Conservation (phyloP, 495 filamentous ascomycete genomes). For the Aspergillus kassunensis region DNA sequence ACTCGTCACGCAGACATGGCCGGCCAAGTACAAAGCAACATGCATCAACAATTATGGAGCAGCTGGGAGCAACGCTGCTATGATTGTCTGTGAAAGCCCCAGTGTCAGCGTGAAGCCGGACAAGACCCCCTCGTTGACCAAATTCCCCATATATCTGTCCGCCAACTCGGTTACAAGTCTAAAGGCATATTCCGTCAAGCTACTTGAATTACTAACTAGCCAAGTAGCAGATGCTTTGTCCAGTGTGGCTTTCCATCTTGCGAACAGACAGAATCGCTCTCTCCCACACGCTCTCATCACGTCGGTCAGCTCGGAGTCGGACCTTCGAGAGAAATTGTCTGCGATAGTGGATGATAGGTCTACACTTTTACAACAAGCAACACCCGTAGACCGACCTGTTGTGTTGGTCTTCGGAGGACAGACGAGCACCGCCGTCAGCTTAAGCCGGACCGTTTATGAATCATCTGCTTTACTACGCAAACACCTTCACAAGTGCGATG, state of each 20-base stretch:
- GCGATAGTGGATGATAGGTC: background rate
- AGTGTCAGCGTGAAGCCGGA: background rate
- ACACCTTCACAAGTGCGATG: slow-evolving; percentile 21
- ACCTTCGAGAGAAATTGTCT: background rate
- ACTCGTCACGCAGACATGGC: background rate
- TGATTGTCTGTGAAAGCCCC: background rate
- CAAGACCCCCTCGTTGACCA: background rate
- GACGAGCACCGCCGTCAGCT: background rate
- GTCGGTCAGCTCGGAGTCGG: background rate
- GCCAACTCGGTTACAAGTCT: background rate
- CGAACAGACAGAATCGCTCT: background rate
- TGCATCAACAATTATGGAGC: slow-evolving; percentile 10
- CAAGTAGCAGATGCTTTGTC: background rate
- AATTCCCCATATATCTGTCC: background rate
- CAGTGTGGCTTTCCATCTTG: slow-evolving; percentile 1
- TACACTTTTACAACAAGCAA: background rate
- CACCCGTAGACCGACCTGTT: background rate
- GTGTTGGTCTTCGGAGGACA: slow-evolving; percentile 9
- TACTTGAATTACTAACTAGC: background rate
- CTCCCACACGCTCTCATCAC: background rate
- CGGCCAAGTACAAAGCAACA: background rate
- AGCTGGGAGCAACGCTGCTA: background rate
- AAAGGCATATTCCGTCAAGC: background rate
- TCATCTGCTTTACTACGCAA: background rate
- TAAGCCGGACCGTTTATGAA: background rate